Evolutionary conservation across 495 filamentous ascomycete genomes (phyloP), one percentile per base, ranked within the genome.

Genomic region (Rhypophila decipiens): DNA sequence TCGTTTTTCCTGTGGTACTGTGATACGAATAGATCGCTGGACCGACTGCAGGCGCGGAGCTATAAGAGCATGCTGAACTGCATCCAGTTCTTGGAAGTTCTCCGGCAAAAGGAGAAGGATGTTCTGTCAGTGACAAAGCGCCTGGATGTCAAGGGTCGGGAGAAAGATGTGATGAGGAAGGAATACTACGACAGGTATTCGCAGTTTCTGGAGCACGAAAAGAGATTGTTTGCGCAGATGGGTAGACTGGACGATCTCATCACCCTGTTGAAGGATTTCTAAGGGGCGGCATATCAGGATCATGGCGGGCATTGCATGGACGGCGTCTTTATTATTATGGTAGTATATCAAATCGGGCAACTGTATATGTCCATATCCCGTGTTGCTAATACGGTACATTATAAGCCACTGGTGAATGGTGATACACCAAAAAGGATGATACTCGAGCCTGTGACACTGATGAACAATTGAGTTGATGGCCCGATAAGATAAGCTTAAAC

Each of bases 1-100:
- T 90, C 88, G 1, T 81, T 91, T 31, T 96, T 86, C 61, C 75
- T 97, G 19, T 96, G 88, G 86, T 95, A 78, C 68, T 95, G 85
- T 61, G 93, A 97, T 56, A 65, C 73, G 1, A 82, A 88, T 17
- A 79, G 84, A 24, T 80, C 82, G 17, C 69, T 78, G 31, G 66
- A 72, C 12, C 77, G 79, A 23, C 59, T 95, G 5, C 63, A 95
- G 8, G 80, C 90, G 36, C 83, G 85, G 47, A 78, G 81, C 9
- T 96, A 95, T 71, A 90, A 90, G 60, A 78, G 83, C 11, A 95
- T 97, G 89, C 77, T 85, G n/a, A 79, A 88, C 33, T 83, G 81
- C 36, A 55, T 96, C 42, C 87, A 95, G 61, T 80, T 87, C 11
- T 69, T 87, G 20, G 76, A 79, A 29, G 78, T 83, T 33, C 88